Evolutionary conservation across 2,329 filamentous ascomycete genomes (phyloP).

Genomic region (Teratosphaeria nubilosa): DNA sequence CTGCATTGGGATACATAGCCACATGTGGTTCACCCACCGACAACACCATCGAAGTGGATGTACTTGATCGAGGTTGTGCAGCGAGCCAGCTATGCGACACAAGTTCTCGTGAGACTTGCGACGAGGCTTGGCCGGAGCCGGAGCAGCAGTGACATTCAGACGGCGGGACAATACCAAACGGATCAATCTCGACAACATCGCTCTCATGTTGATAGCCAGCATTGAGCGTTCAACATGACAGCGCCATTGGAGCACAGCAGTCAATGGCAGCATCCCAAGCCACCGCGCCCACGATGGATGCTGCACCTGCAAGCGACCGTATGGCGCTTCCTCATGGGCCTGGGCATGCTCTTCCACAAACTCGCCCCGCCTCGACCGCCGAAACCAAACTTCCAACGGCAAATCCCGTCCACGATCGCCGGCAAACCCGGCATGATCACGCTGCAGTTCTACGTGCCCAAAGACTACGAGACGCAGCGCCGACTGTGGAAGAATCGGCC

Average conservation of each 20-base stretch:
- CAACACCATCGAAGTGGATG: neutral
- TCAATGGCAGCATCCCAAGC: conserved; percentile 7
- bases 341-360: conserved; percentile 60
- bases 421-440: conserved; percentile 37
- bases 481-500: conserved; percentile 20
- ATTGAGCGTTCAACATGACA: neutral
- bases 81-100: neutral
- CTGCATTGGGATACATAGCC: neutral
- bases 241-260: neutral
- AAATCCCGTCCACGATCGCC: conserved; percentile 42
- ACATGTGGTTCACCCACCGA: too few species aligned
- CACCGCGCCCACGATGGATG: conserved; percentile 43
- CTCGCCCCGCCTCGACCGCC: conserved; percentile 52
- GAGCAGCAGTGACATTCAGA: neutral
- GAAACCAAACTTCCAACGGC: conserved; percentile 48
- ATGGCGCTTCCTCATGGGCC: conserved; percentile 57
- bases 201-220: neutral
- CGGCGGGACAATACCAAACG: neutral
- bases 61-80: neutral
- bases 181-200: neutral
- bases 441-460: conserved; percentile 53
- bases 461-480: conserved; percentile 36
- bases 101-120: neutral
- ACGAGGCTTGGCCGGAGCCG: neutral
- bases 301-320: conserved; percentile 53